phyloP scores from a whole-genome alignment of 2,329 filamentous ascomycete genomes.

The Aspergillus puulaauensis region DNA sequence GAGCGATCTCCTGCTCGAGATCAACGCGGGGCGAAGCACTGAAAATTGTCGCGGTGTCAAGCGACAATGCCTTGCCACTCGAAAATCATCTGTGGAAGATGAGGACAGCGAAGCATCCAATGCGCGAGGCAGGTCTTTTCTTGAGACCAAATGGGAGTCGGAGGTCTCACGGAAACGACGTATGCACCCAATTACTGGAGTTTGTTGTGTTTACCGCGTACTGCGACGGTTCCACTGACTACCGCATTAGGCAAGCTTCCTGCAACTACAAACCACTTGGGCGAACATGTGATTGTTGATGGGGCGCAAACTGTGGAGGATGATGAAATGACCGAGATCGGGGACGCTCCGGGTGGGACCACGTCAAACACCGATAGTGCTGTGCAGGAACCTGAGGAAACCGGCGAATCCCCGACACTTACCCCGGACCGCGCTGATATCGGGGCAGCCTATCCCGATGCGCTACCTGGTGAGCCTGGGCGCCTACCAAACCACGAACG shows the following conservation, averaged over 20 bases:
- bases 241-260: slow-evolving; percentile 23
- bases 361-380: slow-evolving; percentile 18
- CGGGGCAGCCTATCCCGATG: slow-evolving; percentile 18
- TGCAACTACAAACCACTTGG: slow-evolving; percentile 6
- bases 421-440: slow-evolving; percentile 12
- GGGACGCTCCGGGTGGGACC: slow-evolving; percentile 13
- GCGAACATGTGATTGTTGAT: slow-evolving; percentile 16
- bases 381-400: slow-evolving; percentile 9
- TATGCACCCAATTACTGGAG: slow-evolving; percentile 12
- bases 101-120: background rate
- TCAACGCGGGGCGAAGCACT: slow-evolving; percentile 31
- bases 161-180: slow-evolving; percentile 32
- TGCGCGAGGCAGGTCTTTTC: slow-evolving; percentile 33
- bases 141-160: slow-evolving; percentile 44
- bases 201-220: background rate
- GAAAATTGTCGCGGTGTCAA: slow-evolving; percentile 37
- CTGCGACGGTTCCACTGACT: slow-evolving; percentile 8
- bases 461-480: slow-evolving; percentile 21
- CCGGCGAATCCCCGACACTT: slow-evolving; percentile 18
- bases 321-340: slow-evolving; percentile 7
- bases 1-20: slow-evolving; percentile 29
- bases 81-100: background rate
- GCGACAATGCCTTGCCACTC: slow-evolving; percentile 29
- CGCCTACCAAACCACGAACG: slow-evolving; percentile 3
- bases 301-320: slow-evolving; percentile 1